phyloP scores from a whole-genome alignment of 345 rosid species.

The Acer yangbiense region DNA sequence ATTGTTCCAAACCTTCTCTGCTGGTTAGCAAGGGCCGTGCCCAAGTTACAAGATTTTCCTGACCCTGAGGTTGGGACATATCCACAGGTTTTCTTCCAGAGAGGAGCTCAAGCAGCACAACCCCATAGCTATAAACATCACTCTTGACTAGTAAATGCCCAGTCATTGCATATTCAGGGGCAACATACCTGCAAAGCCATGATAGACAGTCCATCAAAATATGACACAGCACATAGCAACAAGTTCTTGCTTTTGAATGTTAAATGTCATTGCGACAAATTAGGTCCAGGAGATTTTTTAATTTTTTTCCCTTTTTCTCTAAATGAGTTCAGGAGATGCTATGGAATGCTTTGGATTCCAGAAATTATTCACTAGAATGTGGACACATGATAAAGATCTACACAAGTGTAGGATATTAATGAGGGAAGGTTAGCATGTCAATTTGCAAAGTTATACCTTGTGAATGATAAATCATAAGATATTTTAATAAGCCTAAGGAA shows the following conservation, averaged over 20 bases:
- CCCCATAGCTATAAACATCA: conserved; percentile 98
- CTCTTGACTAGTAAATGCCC: conserved; percentile 99
- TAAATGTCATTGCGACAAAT: not conserved
- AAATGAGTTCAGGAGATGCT: not conserved
- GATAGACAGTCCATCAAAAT: conserved; percentile 5
- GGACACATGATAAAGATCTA: not conserved
- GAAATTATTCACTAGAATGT: not conserved
- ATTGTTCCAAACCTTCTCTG: conserved; percentile 82
- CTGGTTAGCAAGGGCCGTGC: conserved; percentile 85
- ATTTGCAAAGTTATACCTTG: not conserved
- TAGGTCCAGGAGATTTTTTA: not conserved
- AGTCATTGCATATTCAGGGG: conserved; percentile 99
- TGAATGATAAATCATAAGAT: not conserved
- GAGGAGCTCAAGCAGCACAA: conserved; percentile 97
- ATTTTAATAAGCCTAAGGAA: too few relatives aligned
- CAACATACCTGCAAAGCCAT: conserved; percentile 76
- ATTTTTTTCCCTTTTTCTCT: not conserved
- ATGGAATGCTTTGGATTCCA: not conserved
- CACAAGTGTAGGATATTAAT: not conserved
- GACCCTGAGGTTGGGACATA: conserved; percentile 97
- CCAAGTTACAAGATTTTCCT: conserved; percentile 98
- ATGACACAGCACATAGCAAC: not conserved
- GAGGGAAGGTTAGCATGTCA: not conserved
- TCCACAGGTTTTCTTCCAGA: conserved; percentile 97
- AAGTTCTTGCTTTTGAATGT: not conserved